Evolutionary conservation across 1,284 basidiomycete species (phyloP), one percentile per base, ranked within the genome.

Genomic region (Volvariella surrecta): DNA sequence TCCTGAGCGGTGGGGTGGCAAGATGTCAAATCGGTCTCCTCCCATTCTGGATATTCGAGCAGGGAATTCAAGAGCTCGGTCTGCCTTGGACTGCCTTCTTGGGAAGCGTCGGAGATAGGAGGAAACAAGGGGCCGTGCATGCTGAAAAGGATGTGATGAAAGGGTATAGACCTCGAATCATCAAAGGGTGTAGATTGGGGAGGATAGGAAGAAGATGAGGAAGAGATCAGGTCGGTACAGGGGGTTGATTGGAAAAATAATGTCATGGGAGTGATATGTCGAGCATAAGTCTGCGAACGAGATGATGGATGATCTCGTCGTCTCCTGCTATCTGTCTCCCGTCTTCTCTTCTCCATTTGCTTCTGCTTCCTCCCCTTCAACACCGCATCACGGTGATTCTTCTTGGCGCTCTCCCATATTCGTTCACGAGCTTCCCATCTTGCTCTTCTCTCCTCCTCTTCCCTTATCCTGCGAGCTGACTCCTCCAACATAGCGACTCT

Each of bases 111-210:
- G 22, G 62, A 52, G 16, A 69, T 65, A 3, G 55, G 49, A 2
- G 71, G 76, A 51, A 83, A 83, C 16, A 83, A 63, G 3, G 67
- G 62, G 6, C 81, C 81, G 20, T 73, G 66, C 73, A 82, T 79
- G 54, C 72, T 68, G 21, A 58, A 56, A 37, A 79, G 58, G 39
- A 83, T 76, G 34, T 79, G 71, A 35, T 67, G 63, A 56, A 82
- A 80, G 1, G 73, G 58, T 17, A 81, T 67, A 9, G 63, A 45
- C 24, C 58, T 59, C 2, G 63, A 52, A 32, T 63, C 59, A 43
- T 64, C 61, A 43, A 58, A 60, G 8, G 50, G 37, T 13, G 52
- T 50, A 4, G 47, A 37, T 17, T 52, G 50, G 19, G 48, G 50
- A 24, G 45, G 44, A 31, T 31, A 31, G n/a, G n/a, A n/a, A 28